A percentile compares a stretch with the other conserved stretches of the same genome.
Conservation (phyloP, 2,329 filamentous ascomycete genomes). For the Fusarium redolens region DNA sequence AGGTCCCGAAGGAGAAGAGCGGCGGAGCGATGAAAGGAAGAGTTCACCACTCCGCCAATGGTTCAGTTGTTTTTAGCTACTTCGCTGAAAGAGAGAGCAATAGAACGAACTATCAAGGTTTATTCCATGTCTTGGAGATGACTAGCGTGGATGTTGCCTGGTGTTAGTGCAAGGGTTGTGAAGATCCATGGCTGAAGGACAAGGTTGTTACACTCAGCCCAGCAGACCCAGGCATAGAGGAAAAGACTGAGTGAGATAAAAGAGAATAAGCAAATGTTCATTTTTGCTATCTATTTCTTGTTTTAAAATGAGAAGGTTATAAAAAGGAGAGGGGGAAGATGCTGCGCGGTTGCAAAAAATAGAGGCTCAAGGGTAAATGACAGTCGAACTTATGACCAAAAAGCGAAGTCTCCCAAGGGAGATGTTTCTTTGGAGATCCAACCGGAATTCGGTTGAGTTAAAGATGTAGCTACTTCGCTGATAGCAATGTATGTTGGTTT, state of each 20-base stretch:
- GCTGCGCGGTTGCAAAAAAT: rapidly evolving
- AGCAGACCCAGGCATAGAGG: no score
- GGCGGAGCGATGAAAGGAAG: neutral
- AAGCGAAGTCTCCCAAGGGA: conserved; percentile 20
- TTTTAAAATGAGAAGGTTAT: rapidly evolving
- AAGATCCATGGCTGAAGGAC: neutral
- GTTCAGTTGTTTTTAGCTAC: neutral
- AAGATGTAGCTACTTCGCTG: conserved; percentile 15
- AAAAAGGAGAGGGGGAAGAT: neutral
- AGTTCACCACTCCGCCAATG: conserved; percentile 7
- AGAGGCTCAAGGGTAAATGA: no score
- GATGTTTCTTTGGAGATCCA: neutral
- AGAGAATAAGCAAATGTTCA: rapidly evolving
- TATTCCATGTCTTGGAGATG: neutral
- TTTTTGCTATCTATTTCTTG: rapidly evolving
- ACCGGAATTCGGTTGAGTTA: neutral
- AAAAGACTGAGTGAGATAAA: rapidly evolving
- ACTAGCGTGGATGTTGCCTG: neutral
- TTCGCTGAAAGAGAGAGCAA: neutral
- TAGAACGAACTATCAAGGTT: neutral
- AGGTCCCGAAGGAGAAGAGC: neutral
- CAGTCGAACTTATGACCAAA: conserved; percentile 3
- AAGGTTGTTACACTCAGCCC: neutral
- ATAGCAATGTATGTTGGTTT: rapidly evolving
- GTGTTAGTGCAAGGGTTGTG: neutral